Percentiles rank a stretch among this genome's conserved stretches.
phyloP scores from a whole-genome alignment of 2,329 filamentous ascomycete species.

The Aspergillus japonicus region DNA sequence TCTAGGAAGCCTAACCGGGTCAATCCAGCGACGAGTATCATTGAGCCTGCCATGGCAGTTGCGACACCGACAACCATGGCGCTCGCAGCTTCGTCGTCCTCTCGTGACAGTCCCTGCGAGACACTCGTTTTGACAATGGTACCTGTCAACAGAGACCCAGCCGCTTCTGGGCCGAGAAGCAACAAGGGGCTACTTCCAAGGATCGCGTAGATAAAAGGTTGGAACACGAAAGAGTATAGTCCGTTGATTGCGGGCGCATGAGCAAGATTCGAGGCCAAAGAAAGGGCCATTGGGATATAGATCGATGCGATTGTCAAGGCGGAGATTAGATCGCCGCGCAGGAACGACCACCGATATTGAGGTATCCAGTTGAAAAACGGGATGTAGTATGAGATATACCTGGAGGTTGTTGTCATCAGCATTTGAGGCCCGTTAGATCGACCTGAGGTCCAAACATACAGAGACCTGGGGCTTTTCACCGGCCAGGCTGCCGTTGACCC shows the following conservation, averaged over 20 bases:
- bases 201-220: slow-evolving; percentile 85
- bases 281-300: slow-evolving; percentile 96
- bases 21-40: slow-evolving; percentile 83
- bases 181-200: slow-evolving; percentile 90
- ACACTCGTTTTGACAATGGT: slow-evolving; percentile 79
- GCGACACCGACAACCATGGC: slow-evolving; percentile 84
- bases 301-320: slow-evolving; percentile 97
- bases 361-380: slow-evolving; percentile 87
- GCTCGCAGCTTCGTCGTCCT: slow-evolving; percentile 69
- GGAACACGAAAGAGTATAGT: slow-evolving; percentile 90
- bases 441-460: slow-evolving; percentile 55
- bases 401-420: slow-evolving; percentile 34
- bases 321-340: slow-evolving; percentile 82
- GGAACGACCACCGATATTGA: slow-evolving; percentile 78
- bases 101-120: slow-evolving; percentile 62
- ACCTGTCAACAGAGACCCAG: slow-evolving; percentile 85
- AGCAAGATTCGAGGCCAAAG: slow-evolving; percentile 85
- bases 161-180: slow-evolving; percentile 91
- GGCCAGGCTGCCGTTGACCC: slow-evolving; percentile 71
- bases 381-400: slow-evolving; percentile 90
- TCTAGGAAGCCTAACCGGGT: slow-evolving; percentile 88
- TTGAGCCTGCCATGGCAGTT: slow-evolving; percentile 80
- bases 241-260: slow-evolving; percentile 93
- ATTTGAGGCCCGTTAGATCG: background rate
- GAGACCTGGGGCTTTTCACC: slow-evolving; percentile 68